Percentiles rank a stretch among this genome's conserved stretches.
These are phyloP conservation scores for Xylaria digitata DNA, from an alignment of 2,329 filamentous ascomycete genomes.

Conservation along the genomic window DNA sequence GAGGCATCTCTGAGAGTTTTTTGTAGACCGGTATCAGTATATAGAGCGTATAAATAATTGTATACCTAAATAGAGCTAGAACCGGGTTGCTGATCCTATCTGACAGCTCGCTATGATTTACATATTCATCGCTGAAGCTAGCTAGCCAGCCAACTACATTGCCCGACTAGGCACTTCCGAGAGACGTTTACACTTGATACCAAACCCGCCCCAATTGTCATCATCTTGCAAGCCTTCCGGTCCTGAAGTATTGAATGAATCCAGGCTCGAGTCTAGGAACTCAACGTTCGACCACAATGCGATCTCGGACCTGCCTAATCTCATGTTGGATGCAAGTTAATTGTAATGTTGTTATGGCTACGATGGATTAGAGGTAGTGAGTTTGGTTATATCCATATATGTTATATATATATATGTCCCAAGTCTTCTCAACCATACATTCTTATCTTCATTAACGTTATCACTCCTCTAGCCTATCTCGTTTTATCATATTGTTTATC, in stretches of 20 bases:
- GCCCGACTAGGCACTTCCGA: constrained; percentile 25
- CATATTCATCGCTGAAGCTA: no score
- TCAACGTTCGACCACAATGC: constrained; percentile 1
- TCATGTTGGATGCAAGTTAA: background rate
- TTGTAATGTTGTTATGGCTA: background rate
- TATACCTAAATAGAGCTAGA: background rate
- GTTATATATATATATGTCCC: background rate
- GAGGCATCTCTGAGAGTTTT: background rate
- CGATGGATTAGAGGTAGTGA: background rate
- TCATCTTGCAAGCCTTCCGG: background rate
- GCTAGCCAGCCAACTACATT: background rate
- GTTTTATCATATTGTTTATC: background rate
- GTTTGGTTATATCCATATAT: background rate
- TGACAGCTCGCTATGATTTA: no score
- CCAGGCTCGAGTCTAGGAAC: background rate
- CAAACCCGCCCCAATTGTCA: background rate
- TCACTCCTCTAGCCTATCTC: background rate
- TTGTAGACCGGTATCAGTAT: background rate
- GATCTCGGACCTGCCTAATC: constrained; percentile 20
- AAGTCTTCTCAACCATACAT: constrained; percentile 1
- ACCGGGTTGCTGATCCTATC: no score
- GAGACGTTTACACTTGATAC: background rate
- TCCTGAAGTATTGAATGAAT: background rate
- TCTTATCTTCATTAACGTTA: background rate
- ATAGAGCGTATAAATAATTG: background rate